A percentile compares a stretch with the other conserved stretches of the same genome.
Conservation (phyloP, 2,329 filamentous ascomycete genomes). For the Periconia sp. region DNA sequence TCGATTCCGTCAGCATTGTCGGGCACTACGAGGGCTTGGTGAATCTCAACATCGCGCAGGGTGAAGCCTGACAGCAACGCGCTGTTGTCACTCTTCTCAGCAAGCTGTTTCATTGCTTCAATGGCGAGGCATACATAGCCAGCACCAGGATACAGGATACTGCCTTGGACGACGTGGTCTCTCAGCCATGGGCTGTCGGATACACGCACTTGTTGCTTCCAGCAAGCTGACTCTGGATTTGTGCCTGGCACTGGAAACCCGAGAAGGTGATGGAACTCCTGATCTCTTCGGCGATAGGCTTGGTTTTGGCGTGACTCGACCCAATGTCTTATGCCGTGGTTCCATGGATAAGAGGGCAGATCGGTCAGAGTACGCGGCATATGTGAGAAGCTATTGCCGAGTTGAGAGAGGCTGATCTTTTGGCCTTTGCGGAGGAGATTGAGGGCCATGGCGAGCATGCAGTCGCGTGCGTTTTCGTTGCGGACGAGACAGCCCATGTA, state of each 20-base stretch:
- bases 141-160: constrained; percentile 52
- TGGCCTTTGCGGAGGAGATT: not conserved
- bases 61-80: constrained; percentile 17
- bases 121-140: constrained; percentile 50
- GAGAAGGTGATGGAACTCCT: not conserved
- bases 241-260: not conserved
- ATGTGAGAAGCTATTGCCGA: too few species aligned
- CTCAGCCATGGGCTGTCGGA: constrained; percentile 19
- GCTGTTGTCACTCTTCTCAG: not conserved
- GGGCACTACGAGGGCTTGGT: constrained; percentile 20
- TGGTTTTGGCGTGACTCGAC: not conserved
- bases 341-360: constrained; percentile 35
- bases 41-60: constrained; percentile 22
- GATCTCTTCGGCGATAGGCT: not conserved
- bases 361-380: constrained; percentile 12
- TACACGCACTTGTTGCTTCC: not conserved
- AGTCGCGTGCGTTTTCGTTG: not conserved
- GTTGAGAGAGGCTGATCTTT: not conserved
- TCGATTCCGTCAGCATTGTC: constrained; percentile 21
- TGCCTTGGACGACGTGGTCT: constrained; percentile 16
- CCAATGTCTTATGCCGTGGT: constrained; percentile 16
- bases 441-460: not conserved
- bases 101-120: constrained; percentile 7
- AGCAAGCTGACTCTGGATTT: not conserved
- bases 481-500: not conserved